Conservation (phyloP, 1,284 basidiomycete genomes). For the Xerocomus alliaceus region DNA sequence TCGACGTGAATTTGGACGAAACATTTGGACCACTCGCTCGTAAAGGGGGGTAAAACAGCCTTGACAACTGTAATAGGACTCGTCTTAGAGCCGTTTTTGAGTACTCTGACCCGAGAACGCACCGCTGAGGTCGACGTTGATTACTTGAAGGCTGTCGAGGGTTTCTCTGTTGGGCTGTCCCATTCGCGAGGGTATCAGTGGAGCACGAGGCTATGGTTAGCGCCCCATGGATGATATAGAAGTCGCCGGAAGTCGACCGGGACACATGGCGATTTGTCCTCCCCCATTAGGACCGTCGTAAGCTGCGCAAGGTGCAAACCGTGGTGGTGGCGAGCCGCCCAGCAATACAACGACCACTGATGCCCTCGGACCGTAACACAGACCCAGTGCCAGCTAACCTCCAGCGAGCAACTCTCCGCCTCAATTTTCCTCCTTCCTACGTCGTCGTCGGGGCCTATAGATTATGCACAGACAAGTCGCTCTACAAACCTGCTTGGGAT, state of each 20-base stretch:
- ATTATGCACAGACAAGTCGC: slow-evolving; percentile 65
- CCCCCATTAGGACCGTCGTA: too few relatives aligned
- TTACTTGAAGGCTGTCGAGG: background rate
- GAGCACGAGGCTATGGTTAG: background rate
- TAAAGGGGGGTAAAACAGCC: slow-evolving; percentile 26
- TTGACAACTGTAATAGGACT: slow-evolving; percentile 25
- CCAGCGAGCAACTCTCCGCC: slow-evolving; percentile 58
- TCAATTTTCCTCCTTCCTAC: slow-evolving; percentile 77
- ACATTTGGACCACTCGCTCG: slow-evolving; percentile 33
- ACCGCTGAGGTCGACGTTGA: slow-evolving; percentile 30
- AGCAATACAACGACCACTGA: background rate
- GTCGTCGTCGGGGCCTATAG: slow-evolving; percentile 77
- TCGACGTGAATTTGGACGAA: slow-evolving; percentile 36
- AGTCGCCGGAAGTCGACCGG: background rate
- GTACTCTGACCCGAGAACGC: slow-evolving; percentile 3
- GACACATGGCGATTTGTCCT: too few relatives aligned
- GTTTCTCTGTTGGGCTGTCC: background rate
- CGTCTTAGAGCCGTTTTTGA: background rate
- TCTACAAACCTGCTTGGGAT: slow-evolving; percentile 76
- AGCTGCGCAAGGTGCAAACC: too few relatives aligned
- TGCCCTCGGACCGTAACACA: slow-evolving; percentile 3
- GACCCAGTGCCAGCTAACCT: slow-evolving; percentile 52
- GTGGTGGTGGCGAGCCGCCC: background rate
- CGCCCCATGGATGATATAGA: background rate
- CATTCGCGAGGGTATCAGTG: background rate